Base-by-base conservation (phyloP, 2,329 filamentous ascomycete genomes). In the Trichophyton simii region DNA sequence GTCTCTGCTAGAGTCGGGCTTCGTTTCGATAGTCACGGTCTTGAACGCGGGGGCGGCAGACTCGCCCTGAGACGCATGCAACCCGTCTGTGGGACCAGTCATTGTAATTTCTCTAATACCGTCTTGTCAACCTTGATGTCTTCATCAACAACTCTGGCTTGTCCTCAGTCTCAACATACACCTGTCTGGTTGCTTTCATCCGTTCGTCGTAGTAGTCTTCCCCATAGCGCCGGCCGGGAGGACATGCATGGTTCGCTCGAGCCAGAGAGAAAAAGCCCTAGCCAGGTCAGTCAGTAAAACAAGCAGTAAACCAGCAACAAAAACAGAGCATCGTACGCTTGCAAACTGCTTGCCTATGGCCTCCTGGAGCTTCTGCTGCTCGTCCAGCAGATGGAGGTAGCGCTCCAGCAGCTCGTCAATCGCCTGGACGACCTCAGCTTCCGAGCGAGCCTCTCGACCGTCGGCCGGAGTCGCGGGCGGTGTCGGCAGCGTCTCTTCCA, bases 181-280 rank as follows among this genome's bases (percentile, higher is more conserved):
- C 70, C 62, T 67, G 74, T 62, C 70, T 70, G 22, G 69, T 73
- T 15, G 78, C 77, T 66, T 79, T 78, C 78, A 80, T 80, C 36
- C 78, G 70, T 54, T 76, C 75, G 68, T 80, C 78, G 62, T 79
- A 80, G 64, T 76, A 78, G 60, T 80, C 78, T 41, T 75, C 70
- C 13, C 78, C 78, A 70, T 77, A 78, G 58, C 75, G 69, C 60
- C 76, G 73, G 15, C 75, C 75, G 15, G 76, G 73, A 2, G 75
- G 71, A 63, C 74, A 76, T 34, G 73, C 74, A 63, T 77, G 77
- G 63, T 80, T 80, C 42, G 78, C 78, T 61, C 78, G 74, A 20
- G 78, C 75, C 36, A 80, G 73, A 42, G 76, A 73, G 44, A 80
- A 68, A 63, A 78, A 80, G 3, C 78, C 78, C 73, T 80, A 58